phyloP scores from a whole-genome alignment of 306 rosid species.

The Cicer judaicum region DNA sequence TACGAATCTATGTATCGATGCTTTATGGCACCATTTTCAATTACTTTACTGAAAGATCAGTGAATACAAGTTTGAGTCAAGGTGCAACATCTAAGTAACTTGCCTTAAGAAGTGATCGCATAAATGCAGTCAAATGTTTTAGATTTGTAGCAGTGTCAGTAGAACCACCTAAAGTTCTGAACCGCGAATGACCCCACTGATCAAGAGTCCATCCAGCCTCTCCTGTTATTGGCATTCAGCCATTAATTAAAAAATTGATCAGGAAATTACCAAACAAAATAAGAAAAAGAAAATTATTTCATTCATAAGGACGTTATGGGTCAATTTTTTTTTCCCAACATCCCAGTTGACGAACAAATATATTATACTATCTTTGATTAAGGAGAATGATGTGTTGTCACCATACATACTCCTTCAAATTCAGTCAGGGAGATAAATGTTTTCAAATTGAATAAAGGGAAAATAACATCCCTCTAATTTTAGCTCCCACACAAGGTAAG shows the following conservation, averaged over 20 bases:
- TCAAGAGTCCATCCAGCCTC: slow-evolving; percentile 98
- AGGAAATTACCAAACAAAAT: slow-evolving; percentile 36
- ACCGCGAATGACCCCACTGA: slow-evolving; percentile 89
- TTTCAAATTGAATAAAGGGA: slow-evolving; percentile 6
- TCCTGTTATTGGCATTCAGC: slow-evolving; percentile 63
- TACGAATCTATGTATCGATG: slow-evolving; percentile 9
- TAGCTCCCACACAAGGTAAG: slow-evolving; percentile 18
- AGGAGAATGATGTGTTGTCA: background rate
- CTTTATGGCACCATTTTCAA: slow-evolving; percentile 19
- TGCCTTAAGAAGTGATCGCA: slow-evolving; percentile 90
- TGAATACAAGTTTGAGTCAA: slow-evolving; percentile 9
- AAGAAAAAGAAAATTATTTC: slow-evolving; percentile 27
- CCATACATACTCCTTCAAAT: background rate
- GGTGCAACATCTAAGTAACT: slow-evolving; percentile 42
- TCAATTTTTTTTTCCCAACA: slow-evolving; percentile 16
- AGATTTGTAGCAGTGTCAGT: slow-evolving; percentile 66
- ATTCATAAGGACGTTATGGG: slow-evolving; percentile 5
- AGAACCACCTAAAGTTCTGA: slow-evolving; percentile 59
- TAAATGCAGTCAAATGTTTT: slow-evolving; percentile 72
- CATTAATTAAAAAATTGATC: slow-evolving; percentile 44
- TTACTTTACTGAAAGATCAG: slow-evolving; percentile 4
- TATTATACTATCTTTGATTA: slow-evolving; percentile 7
- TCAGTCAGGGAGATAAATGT: background rate
- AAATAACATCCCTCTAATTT: slow-evolving; percentile 32
- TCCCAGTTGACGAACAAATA: slow-evolving; percentile 6